These are phyloP conservation scores for Trichosanthes truncata DNA, from an alignment of 306 rosid genomes.

Conservation along the genomic window DNA sequence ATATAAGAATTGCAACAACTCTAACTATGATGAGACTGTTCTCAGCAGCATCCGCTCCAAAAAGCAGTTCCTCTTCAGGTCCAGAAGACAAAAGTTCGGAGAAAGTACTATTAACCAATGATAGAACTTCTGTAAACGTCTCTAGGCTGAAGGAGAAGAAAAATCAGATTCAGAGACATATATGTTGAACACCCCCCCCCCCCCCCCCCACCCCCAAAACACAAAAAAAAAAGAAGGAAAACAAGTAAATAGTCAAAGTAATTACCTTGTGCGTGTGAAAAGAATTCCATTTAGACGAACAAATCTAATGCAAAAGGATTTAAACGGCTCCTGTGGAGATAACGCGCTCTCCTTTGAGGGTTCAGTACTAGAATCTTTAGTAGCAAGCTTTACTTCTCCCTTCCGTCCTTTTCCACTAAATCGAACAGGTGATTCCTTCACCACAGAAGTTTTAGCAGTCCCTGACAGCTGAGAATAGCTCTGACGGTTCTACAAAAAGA, in stretches of 20 bases:
- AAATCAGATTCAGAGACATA: conserved; percentile 10
- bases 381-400: conserved; percentile 36
- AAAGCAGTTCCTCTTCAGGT: conserved; percentile 51
- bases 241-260: neutral
- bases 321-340: conserved; percentile 36
- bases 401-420: conserved; percentile 54
- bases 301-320: conserved; percentile 56
- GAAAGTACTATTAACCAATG: conserved; percentile 46
- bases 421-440: conserved; percentile 46
- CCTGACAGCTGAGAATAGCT: conserved; percentile 62
- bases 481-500: conserved; percentile 65
- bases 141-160: conserved; percentile 44
- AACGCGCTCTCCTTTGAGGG: conserved; percentile 38
- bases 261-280: conserved; percentile 84
- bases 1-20: conserved; percentile 61
- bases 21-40: conserved; percentile 62
- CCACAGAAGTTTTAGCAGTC: conserved; percentile 35
- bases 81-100: conserved; percentile 57
- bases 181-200: neutral
- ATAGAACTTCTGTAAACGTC: conserved; percentile 74
- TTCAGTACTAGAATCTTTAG: conserved; percentile 33
- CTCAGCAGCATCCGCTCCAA: conserved; percentile 59
- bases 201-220: neutral
- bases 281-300: conserved; percentile 92
- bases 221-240: neutral